Evolutionary conservation across 345 rosid genomes (phyloP), one percentile per base, ranked within the genome.

Genomic region (Viola odorata): DNA sequence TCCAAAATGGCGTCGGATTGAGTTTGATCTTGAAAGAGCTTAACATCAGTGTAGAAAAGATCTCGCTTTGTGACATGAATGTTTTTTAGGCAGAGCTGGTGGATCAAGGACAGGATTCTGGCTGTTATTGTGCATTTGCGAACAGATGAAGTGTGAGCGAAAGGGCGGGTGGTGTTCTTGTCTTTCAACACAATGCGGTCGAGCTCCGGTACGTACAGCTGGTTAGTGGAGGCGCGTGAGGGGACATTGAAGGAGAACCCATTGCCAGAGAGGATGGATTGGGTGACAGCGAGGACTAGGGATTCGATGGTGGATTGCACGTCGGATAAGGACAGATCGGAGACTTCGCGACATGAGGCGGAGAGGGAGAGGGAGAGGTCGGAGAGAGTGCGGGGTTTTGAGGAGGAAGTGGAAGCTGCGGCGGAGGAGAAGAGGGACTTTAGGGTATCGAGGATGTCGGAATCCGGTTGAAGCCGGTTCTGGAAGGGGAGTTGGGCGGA

Each of bases 31-130:
- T 92, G 98, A 77, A 94, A 94, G 61, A 94, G 91, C 78, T 94
- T 90, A 50, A 90, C 99, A 63, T 90, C 99, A 12, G 97, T 94
- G 85, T 90, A 94, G 78, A 94, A 94, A 55, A 90, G 95, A 70
- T 94, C 99, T 62, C 99, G 90, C 86, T 90, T 94, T 52, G 99
- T 94, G 71, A 94, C 97, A 45, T 90, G 96, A 71, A 94, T 94
- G 80, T 57, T 81, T 64, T 77, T 86, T 65, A 79, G 84, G 73
- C 91, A 84, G 61, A 94, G 89, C 61, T 88, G 99, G 78, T 90
- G 97, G 76, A 94, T 66, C 55, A 94, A 87, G n/a, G 95, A 75
- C 57, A 94, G 86, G 72, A 94, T 90, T 12, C 80, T 82, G 52
- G 94, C 64, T 63, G 99, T 94, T 74, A 94, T 84, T 4, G 99